Evolutionary conservation across 2,329 filamentous ascomycete species (phyloP).

Genomic region (Malbranchea cinnamomea): DNA sequence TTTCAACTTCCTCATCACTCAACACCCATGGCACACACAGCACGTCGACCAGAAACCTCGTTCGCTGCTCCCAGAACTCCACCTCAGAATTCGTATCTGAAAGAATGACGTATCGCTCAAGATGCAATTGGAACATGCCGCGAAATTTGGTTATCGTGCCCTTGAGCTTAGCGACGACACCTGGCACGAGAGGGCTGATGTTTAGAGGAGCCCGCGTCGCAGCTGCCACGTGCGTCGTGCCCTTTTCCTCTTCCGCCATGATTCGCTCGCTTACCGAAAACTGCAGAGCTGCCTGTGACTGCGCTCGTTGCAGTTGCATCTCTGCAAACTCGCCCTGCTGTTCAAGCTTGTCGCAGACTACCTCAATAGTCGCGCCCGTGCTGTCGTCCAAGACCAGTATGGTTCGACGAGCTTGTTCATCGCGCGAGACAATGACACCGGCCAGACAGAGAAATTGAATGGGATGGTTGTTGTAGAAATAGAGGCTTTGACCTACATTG

Average conservation of each 20-base stretch:
- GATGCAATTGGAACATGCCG: constrained; percentile 35
- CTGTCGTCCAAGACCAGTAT: constrained; percentile 46
- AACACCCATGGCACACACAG: constrained; percentile 41
- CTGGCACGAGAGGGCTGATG: constrained; percentile 32
- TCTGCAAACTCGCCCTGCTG: no score
- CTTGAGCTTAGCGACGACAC: constrained; percentile 41
- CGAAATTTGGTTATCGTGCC: constrained; percentile 40
- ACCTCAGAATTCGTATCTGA: constrained; percentile 40
- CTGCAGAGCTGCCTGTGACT: no score
- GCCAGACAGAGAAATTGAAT: constrained; percentile 60
- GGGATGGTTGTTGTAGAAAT: constrained; percentile 59
- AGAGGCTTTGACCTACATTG: constrained; percentile 38
- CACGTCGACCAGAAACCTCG: constrained; percentile 34
- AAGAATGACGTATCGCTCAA: constrained; percentile 38
- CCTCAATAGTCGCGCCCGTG: constrained; percentile 42
- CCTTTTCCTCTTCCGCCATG: no score
- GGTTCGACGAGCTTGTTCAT: constrained; percentile 38
- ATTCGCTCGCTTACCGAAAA: no score
- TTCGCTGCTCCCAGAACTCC: constrained; percentile 36
- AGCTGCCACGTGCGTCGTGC: constrained; percentile 6
- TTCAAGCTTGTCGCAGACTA: constrained; percentile 34
- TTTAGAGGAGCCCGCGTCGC: constrained; percentile 25
- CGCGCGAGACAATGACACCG: constrained; percentile 51
- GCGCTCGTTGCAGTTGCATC: no score
- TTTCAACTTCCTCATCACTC: constrained; percentile 26